These are phyloP conservation scores for Mucor racemosus DNA, from an alignment of 371 early-diverging fungal genomes.

Conservation along the genomic window DNA sequence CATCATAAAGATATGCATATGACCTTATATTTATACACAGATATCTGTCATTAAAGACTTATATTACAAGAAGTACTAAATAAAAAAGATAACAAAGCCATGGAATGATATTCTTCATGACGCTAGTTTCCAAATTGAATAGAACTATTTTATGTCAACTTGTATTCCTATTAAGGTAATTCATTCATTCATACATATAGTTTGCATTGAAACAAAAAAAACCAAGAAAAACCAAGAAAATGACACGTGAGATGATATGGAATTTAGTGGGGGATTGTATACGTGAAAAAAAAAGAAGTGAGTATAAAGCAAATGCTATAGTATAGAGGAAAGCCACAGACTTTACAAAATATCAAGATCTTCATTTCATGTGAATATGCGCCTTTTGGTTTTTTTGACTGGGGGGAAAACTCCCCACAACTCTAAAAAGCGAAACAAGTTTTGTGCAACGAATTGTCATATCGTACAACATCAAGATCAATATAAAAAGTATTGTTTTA, in stretches of 20 bases:
- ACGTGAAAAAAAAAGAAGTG: neutral
- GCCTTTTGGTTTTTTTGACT: neutral
- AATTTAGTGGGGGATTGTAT: conserved; percentile 1
- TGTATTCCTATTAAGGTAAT: neutral
- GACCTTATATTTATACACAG: too few species aligned
- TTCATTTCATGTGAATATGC: conserved; percentile 3
- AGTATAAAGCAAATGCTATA: too few species aligned
- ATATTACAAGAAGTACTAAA: too few species aligned
- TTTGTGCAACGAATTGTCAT: conserved; percentile 1
- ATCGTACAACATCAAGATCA: neutral
- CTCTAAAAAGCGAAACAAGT: neutral
- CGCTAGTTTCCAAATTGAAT: conserved; percentile 3
- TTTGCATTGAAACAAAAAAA: neutral
- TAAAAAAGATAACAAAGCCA: too few species aligned
- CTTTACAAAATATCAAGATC: neutral
- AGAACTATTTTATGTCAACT: conserved; percentile 1
- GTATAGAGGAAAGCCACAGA: too few species aligned
- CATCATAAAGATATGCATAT: too few species aligned
- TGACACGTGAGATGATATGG: conserved; percentile 4
- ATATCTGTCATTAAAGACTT: too few species aligned
- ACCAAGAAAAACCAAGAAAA: conserved; percentile 9
- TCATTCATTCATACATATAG: neutral
- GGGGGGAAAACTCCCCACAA: conserved; percentile 9
- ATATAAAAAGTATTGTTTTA: neutral
- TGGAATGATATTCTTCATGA: neutral